Percentiles rank a stretch among this genome's conserved stretches.
phyloP scores from a whole-genome alignment of 1,284 basidiomycete genomes.

The Ustilago loliicola region DNA sequence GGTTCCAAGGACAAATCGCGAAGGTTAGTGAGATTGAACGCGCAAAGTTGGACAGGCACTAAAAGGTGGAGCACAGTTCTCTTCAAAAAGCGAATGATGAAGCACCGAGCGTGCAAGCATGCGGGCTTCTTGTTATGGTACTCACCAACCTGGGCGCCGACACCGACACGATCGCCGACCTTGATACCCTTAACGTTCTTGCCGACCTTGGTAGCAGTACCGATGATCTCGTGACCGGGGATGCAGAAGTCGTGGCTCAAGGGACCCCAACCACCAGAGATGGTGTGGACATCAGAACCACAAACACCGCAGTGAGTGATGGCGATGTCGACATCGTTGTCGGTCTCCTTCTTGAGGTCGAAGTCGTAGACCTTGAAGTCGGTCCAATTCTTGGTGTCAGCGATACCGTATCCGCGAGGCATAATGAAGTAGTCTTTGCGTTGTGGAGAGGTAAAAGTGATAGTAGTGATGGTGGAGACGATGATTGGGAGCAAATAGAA shows the following conservation, averaged over 20 bases:
- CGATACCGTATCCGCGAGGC: constrained; percentile 67
- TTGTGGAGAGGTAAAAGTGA: too few species aligned
- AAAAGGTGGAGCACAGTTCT: not conserved
- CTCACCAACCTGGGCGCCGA: constrained; percentile 75
- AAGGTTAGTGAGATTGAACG: constrained; percentile 16
- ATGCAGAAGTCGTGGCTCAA: constrained; percentile 68
- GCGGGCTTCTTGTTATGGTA: not conserved
- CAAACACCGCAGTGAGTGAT: constrained; percentile 69
- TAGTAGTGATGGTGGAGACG: not conserved
- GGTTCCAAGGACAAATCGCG: constrained; percentile 72
- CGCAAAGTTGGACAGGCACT: not conserved
- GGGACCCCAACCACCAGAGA: constrained; percentile 68
- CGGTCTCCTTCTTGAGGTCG: constrained; percentile 65
- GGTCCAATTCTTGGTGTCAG: constrained; percentile 68
- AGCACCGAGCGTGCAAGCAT: not conserved
- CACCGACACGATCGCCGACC: constrained; percentile 77
- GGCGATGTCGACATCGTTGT: constrained; percentile 65
- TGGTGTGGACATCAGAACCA: constrained; percentile 62
- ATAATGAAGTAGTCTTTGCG: constrained; percentile 13
- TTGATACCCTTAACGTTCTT: constrained; percentile 75
- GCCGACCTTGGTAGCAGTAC: constrained; percentile 72
- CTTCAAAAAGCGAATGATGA: not conserved
- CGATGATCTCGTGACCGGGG: constrained; percentile 77
- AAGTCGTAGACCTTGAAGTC: constrained; percentile 69
- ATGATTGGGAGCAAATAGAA: not conserved